Conservation (phyloP, 2,329 filamentous ascomycete species). For the Alternaria postmessia region DNA sequence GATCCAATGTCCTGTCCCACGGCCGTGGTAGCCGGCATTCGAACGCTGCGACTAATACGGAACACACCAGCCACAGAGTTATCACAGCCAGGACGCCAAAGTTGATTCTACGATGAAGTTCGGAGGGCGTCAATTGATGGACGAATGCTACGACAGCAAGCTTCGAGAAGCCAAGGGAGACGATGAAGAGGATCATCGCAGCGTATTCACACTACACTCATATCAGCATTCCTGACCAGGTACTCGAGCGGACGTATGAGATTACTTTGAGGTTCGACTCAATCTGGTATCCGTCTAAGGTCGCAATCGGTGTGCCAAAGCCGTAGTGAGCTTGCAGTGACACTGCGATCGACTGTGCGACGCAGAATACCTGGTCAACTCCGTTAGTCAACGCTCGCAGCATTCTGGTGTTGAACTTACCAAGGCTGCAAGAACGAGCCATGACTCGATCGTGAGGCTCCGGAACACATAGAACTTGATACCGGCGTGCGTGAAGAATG, state of each 20-base stretch:
- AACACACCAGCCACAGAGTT: slow-evolving; percentile 22
- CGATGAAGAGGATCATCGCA: slow-evolving; percentile 33
- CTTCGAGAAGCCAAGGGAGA: slow-evolving; percentile 38
- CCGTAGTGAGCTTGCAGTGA: slow-evolving; percentile 28
- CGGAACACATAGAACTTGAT: slow-evolving; percentile 31
- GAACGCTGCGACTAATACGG: slow-evolving; percentile 25
- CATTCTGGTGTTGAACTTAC: slow-evolving; percentile 8
- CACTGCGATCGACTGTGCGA: slow-evolving; percentile 29
- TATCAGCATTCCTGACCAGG: not conserved
- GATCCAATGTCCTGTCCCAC: slow-evolving; percentile 25
- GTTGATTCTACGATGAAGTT: slow-evolving; percentile 24
- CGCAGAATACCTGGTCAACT: slow-evolving; percentile 22
- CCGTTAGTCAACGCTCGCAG: not conserved
- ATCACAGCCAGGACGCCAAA: slow-evolving; percentile 17
- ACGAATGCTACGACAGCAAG: slow-evolving; percentile 38
- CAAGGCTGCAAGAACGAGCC: slow-evolving; percentile 25
- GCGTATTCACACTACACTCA: slow-evolving; percentile 36
- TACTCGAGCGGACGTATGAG: not conserved
- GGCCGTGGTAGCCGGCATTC: slow-evolving; percentile 26
- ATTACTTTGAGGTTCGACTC: slow-evolving; percentile 24
- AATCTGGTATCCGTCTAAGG: slow-evolving; percentile 16
- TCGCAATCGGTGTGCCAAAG: slow-evolving; percentile 29
- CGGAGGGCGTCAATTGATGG: slow-evolving; percentile 29
- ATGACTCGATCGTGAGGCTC: slow-evolving; percentile 23
- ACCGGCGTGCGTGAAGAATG: slow-evolving; percentile 30